These are phyloP conservation scores for Persicaria maculosa DNA, from an alignment of 148 eudicot species.

Conservation along the genomic window DNA sequence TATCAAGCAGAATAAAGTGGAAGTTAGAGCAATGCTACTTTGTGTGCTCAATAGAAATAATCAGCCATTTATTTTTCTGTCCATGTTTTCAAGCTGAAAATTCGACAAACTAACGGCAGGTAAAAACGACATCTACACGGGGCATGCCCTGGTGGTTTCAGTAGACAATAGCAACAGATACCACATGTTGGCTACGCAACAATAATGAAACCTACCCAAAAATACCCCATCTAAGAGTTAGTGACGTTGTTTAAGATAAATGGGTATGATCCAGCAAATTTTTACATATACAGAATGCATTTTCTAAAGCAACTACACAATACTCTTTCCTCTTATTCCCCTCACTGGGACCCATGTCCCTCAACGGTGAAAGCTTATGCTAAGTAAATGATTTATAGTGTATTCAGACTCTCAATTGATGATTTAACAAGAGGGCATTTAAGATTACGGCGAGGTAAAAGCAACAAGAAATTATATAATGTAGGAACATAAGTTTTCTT, in stretches of 20 bases:
- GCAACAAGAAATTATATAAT: background rate
- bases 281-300: background rate
- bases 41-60: background rate
- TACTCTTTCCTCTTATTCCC: background rate
- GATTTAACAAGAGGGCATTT: background rate
- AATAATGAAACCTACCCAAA: too few relatives aligned
- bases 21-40: background rate
- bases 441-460: background rate
- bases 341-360: background rate
- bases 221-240: too few relatives aligned
- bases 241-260: too few relatives aligned
- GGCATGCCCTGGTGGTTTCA: too few relatives aligned
- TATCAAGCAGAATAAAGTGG: background rate
- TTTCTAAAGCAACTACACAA: background rate
- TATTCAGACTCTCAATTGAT: background rate
- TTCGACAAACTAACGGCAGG: background rate
- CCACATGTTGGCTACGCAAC: too few relatives aligned
- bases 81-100: background rate
- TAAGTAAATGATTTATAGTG: background rate
- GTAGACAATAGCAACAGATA: too few relatives aligned
- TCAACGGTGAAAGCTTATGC: background rate
- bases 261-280: background rate
- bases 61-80: background rate
- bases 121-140: too few relatives aligned
- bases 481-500: background rate